phyloP scores from a whole-genome alignment of 2,329 filamentous ascomycete genomes.

The Penicillium capsulatum region DNA sequence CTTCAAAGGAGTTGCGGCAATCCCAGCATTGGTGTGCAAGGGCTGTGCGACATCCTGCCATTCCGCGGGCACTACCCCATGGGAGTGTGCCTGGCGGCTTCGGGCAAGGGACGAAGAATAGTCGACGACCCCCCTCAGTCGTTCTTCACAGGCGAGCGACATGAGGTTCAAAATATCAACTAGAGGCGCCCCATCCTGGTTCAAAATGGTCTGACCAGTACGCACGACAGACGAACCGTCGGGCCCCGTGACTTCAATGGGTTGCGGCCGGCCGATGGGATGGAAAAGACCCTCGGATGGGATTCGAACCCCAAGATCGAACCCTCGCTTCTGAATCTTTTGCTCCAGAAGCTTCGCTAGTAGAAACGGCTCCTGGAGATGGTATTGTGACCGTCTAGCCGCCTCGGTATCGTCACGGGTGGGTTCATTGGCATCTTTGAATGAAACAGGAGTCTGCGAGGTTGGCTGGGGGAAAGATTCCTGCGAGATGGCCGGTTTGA shows the following conservation, averaged over 20 bases:
- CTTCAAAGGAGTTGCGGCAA: slow-evolving; percentile 38
- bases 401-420: slow-evolving; percentile 60
- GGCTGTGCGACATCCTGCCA: slow-evolving; percentile 65
- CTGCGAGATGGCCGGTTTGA: slow-evolving; percentile 55
- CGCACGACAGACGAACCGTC: slow-evolving; percentile 61
- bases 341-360: slow-evolving; percentile 56
- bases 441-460: slow-evolving; percentile 61
- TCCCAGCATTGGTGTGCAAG: slow-evolving; percentile 29
- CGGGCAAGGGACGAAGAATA: slow-evolving; percentile 68
- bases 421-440: slow-evolving; percentile 62
- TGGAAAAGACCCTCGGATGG: slow-evolving; percentile 55
- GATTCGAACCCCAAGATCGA: slow-evolving; percentile 56
- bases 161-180: slow-evolving; percentile 79
- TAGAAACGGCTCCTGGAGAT: slow-evolving; percentile 70
- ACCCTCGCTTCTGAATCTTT: slow-evolving; percentile 54
- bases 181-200: slow-evolving; percentile 62
- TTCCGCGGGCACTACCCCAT: slow-evolving; percentile 72
- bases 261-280: slow-evolving; percentile 41
- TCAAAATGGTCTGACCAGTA: slow-evolving; percentile 66
- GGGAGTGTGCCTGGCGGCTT: slow-evolving; percentile 70
- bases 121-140: slow-evolving; percentile 69
- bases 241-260: slow-evolving; percentile 52
- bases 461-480: slow-evolving; percentile 61
- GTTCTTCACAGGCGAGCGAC: slow-evolving; percentile 77
- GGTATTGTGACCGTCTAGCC: slow-evolving; percentile 61